These are phyloP conservation scores for Euptelea pleiosperma DNA, from an alignment of 164 flowering plant genomes.

Conservation along the genomic window DNA sequence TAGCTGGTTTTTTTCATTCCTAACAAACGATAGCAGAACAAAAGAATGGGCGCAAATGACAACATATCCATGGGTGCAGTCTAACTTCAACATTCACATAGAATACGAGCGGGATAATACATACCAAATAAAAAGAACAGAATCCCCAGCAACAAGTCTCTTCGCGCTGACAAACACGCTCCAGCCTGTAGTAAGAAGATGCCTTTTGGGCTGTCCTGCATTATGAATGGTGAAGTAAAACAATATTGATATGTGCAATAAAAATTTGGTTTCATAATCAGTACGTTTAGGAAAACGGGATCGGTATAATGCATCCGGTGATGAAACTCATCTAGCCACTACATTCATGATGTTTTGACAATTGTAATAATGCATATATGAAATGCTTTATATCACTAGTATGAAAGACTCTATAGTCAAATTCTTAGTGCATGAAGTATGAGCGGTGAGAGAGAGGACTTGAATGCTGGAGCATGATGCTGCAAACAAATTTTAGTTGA, in stretches of 20 bases:
- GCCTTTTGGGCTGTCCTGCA: slow-evolving; percentile 91
- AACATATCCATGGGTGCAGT: neutral
- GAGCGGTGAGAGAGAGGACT: too few relatives aligned
- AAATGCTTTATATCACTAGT: neutral
- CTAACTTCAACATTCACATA: neutral
- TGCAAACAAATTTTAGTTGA: too few relatives aligned
- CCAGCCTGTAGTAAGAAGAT: slow-evolving; percentile 91
- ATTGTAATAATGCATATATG: neutral
- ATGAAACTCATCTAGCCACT: neutral
- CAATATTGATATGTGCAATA: neutral
- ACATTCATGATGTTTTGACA: neutral
- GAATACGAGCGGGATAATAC: neutral
- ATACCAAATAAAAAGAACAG: slow-evolving; percentile 85
- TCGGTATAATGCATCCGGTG: neutral
- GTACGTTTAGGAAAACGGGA: too few relatives aligned
- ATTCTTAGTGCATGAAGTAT: too few relatives aligned
- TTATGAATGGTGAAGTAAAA: slow-evolving; percentile 12
- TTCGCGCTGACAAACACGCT: slow-evolving; percentile 90
- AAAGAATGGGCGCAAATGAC: neutral
- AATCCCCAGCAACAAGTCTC: slow-evolving; percentile 81
- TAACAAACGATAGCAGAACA: slow-evolving; percentile 13
- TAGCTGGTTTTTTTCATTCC: slow-evolving; percentile 90
- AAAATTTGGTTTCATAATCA: neutral
- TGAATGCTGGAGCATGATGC: too few relatives aligned
- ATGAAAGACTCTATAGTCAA: too few relatives aligned